Evolutionary conservation across 331 rosid species (phyloP).

Genomic region (Acacia pycnantha): DNA sequence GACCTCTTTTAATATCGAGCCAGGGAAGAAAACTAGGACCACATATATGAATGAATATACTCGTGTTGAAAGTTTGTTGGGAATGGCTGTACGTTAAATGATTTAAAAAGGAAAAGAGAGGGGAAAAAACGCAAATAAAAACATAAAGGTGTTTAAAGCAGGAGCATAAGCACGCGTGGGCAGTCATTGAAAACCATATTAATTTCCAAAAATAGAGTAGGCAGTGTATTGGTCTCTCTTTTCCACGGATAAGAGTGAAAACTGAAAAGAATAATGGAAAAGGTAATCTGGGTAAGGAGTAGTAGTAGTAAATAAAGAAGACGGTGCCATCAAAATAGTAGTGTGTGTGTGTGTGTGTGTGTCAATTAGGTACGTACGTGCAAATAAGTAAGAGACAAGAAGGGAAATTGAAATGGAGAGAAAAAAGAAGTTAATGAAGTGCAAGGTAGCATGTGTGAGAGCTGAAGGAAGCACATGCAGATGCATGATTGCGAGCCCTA

Average conservation of each 20-base stretch:
- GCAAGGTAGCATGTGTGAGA: not conserved
- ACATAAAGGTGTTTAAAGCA: constrained; percentile 2
- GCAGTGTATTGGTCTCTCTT: not conserved
- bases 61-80: not conserved
- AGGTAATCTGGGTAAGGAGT: not conserved
- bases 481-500: not conserved
- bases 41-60: not conserved
- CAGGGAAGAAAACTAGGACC: not conserved
- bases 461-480: constrained; percentile 3
- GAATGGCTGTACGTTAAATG: not conserved
- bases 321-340: not conserved
- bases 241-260: not conserved
- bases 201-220: constrained; percentile 5
- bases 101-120: not conserved
- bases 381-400: not conserved
- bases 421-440: not conserved
- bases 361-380: not conserved
- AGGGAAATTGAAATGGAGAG: not conserved
- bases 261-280: not conserved
- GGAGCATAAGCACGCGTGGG: not conserved
- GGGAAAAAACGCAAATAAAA: not conserved
- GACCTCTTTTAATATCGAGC: not conserved
- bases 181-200: not conserved
- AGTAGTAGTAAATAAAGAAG: not conserved
- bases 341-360: too few species aligned